A percentile compares a stretch with the other conserved stretches of the same genome.
Conservation (phyloP, 2,329 filamentous ascomycete species). For the Raffaelea albimanens region DNA sequence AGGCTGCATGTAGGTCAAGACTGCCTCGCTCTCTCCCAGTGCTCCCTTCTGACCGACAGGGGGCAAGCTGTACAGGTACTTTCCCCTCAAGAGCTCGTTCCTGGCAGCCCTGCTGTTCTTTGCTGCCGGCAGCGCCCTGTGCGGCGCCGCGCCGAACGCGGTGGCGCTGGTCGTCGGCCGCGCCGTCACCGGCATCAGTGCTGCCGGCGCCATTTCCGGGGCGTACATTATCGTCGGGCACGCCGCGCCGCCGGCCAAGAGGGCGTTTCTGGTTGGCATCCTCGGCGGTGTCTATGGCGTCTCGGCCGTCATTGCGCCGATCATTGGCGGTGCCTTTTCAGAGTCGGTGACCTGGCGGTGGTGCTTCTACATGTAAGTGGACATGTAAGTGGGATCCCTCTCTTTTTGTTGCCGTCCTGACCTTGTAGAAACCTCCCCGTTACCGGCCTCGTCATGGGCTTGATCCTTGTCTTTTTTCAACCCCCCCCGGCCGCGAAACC, state of each 20-base stretch:
- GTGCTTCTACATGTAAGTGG: constrained; percentile 28
- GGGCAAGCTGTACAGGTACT: constrained; percentile 38
- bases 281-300: constrained; percentile 23
- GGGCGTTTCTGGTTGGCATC: constrained; percentile 16
- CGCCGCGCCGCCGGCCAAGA: constrained; percentile 26
- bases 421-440: not conserved
- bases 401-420: too few species aligned
- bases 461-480: not conserved
- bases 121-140: constrained; percentile 44
- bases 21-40: too few species aligned
- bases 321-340: constrained; percentile 32
- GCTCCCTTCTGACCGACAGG: constrained; percentile 26
- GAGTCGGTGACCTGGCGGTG: constrained; percentile 31
- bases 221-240: constrained; percentile 38
- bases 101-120: constrained; percentile 36
- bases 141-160: constrained; percentile 36
- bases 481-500: not conserved
- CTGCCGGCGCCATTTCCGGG: constrained; percentile 39
- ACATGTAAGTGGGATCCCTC: too few species aligned
- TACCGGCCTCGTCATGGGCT: not conserved
- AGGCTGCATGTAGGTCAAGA: constrained; percentile 36
- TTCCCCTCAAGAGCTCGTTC: constrained; percentile 28
- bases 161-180: constrained; percentile 44
- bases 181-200: constrained; percentile 41
- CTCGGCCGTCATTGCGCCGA: constrained; percentile 33